Conservation (phyloP, 2,329 filamentous ascomycete genomes). For the Nigrospora sphaerica region DNA sequence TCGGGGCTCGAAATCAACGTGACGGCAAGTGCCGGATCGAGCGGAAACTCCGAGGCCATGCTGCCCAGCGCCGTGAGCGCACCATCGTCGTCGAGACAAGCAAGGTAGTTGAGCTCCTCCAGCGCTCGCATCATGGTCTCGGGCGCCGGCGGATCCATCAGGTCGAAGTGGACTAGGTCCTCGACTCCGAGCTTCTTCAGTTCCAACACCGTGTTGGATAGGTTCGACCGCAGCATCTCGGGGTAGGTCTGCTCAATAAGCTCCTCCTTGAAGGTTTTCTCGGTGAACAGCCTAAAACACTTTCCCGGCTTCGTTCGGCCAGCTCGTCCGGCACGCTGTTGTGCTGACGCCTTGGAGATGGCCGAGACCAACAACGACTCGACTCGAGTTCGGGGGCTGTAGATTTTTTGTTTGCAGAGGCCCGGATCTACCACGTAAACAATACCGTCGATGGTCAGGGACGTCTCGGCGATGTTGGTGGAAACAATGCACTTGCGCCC, state of each 20-base stretch:
- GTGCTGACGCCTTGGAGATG: conserved; percentile 94
- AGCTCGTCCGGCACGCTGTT: conserved; percentile 96
- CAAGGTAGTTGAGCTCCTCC: conserved; percentile 95
- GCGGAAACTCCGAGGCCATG: conserved; percentile 87
- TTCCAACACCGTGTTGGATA: conserved; percentile 91
- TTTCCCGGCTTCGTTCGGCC: conserved; percentile 98
- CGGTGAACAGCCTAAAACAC: conserved; percentile 95
- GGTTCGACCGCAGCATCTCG: conserved; percentile 88
- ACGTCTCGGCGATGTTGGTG: conserved; percentile 97
- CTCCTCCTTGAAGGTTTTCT: conserved; percentile 93
- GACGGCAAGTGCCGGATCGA: conserved; percentile 89
- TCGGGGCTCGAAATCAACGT: conserved; percentile 98
- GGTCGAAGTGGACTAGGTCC: conserved; percentile 94
- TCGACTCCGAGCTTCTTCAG: conserved; percentile 95
- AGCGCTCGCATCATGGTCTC: conserved; percentile 97
- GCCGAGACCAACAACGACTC: conserved; percentile 96
- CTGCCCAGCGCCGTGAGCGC: conserved; percentile 81
- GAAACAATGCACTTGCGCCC: conserved; percentile 93
- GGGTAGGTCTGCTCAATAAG: conserved; percentile 96
- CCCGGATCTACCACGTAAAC: conserved; percentile 99
- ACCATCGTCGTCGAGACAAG: conserved; percentile 93
- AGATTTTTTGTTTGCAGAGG: conserved; percentile 99
- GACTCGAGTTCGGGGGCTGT: conserved; percentile 93
- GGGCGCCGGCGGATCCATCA: conserved; percentile 96
- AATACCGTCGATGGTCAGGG: conserved; percentile 95